phyloP scores from a whole-genome alignment of 2,329 filamentous ascomycete genomes.

The Dryadomyces quercivorus region DNA sequence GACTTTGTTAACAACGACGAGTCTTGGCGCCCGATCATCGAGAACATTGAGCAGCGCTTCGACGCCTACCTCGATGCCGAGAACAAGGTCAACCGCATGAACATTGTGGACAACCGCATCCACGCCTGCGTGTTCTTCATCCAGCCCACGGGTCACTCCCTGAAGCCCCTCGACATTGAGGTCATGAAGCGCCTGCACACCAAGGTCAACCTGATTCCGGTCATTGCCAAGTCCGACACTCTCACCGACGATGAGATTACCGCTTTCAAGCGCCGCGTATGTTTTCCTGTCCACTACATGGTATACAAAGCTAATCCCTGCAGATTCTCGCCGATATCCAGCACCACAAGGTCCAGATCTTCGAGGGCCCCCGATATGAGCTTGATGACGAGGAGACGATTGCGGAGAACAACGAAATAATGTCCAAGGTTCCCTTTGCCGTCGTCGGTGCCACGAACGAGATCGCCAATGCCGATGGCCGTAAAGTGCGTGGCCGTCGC shows the following conservation, averaged over 20 bases:
- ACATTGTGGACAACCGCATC: constrained; percentile 98
- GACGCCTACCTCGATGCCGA: constrained; percentile 97
- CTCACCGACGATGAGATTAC: constrained; percentile 93
- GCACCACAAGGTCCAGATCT: constrained; percentile 96
- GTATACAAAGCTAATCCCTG: no score
- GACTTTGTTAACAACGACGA: constrained; percentile 99
- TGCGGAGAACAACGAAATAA: constrained; percentile 99
- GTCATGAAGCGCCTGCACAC: constrained; percentile 99
- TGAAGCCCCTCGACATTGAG: constrained; percentile 98
- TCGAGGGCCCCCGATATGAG: constrained; percentile 96
- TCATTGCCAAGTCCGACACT: constrained; percentile 97
- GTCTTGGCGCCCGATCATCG: constrained; percentile 96
- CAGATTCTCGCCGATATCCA: constrained; percentile 96
- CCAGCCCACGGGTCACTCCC: constrained; percentile 92
- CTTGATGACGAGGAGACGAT: constrained; percentile 99
- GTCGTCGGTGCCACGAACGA: constrained; percentile 96
- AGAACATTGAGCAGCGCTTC: constrained; percentile 99
- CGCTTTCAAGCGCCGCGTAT: constrained; percentile 90
- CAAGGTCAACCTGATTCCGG: constrained; percentile 99
- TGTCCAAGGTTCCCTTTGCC: constrained; percentile 98
- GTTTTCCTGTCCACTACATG: constrained; percentile 26
- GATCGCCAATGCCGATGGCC: constrained; percentile 80
- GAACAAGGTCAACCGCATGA: constrained; percentile 99
- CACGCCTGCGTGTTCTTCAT: constrained; percentile 99
- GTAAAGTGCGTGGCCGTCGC: constrained; percentile 87